Conservation (phyloP, 169 alveolate genomes). For the Plasmodium vinckei region DNA sequence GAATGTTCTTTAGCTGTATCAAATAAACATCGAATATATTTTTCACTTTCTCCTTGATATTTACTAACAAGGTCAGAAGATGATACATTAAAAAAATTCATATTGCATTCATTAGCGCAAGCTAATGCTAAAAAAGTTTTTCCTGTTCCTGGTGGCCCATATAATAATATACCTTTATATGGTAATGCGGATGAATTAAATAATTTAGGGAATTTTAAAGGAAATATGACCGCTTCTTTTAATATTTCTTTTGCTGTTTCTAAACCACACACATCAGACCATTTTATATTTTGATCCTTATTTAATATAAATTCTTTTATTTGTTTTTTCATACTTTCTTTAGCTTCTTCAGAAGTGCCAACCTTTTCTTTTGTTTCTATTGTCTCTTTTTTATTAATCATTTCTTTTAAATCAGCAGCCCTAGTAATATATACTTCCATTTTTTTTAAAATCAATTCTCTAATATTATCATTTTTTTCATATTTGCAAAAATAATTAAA, state of each 20-base stretch:
- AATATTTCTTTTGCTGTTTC: conserved; percentile 94
- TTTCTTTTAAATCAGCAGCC: conserved; percentile 81
- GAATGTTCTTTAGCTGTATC: conserved; percentile 96
- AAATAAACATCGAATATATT: conserved; percentile 94
- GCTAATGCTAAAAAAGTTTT: conserved; percentile 99
- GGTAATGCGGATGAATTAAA: conserved; percentile 88
- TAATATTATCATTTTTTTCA: conserved; percentile 80
- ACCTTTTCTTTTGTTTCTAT: conserved; percentile 64
- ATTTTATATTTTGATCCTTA: conserved; percentile 90
- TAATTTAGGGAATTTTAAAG: conserved; percentile 95
- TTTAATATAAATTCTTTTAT: conserved; percentile 62
- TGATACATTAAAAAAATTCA: conserved; percentile 95
- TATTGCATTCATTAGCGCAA: conserved; percentile 98
- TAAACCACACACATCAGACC: conserved; percentile 97
- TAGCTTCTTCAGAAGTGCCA: conserved; percentile 56
- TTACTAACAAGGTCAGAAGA: conserved; percentile 98
- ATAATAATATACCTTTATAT: conserved; percentile 73
- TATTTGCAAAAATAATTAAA: conserved; percentile 74
- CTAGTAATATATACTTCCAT: conserved; percentile 84
- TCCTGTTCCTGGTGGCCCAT: conserved; percentile 99
- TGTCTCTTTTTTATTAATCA: conserved; percentile 60
- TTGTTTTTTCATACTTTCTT: conserved; percentile 74
- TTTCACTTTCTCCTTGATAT: conserved; percentile 99
- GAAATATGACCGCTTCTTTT: conserved; percentile 96
- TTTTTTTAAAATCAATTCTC: conserved; percentile 79